Evolutionary conservation across 495 filamentous ascomycete genomes (phyloP).

Genomic region (Podospora australis): DNA sequence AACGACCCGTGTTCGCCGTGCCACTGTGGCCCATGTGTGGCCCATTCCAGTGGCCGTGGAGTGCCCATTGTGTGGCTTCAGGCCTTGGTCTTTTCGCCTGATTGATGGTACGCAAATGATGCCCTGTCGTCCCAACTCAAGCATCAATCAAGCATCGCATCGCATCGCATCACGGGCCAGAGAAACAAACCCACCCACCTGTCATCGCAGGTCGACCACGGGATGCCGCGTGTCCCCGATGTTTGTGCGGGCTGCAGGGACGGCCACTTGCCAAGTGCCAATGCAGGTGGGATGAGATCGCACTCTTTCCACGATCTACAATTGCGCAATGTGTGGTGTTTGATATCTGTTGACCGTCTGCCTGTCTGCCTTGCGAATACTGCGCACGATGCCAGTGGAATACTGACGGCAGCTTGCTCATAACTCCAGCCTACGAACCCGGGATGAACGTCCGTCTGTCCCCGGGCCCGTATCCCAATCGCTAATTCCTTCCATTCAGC

Average conservation of each 20-base stretch:
- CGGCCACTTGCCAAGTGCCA: background rate
- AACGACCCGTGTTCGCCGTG: background rate
- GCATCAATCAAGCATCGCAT: no score
- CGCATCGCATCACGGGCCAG: conserved; percentile 2
- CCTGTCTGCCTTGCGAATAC: background rate
- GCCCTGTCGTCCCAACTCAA: no score
- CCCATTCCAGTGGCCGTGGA: conserved; percentile 5
- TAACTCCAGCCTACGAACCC: no score
- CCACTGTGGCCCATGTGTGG: conserved; percentile 3
- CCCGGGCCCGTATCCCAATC: background rate
- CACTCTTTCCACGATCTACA: no score
- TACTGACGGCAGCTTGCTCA: no score
- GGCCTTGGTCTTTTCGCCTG: conserved; percentile 7
- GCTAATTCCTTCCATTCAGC: no score
- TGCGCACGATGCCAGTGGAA: no score
- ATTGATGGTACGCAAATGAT: no score
- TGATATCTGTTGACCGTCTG: no score
- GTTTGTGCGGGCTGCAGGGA: background rate
- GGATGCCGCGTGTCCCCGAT: conserved; percentile 6
- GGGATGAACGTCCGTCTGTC: background rate
- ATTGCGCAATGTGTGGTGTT: no score
- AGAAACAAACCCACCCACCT: background rate
- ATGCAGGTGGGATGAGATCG: no score
- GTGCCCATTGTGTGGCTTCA: background rate
- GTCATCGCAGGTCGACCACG: no score